phyloP scores from a whole-genome alignment of 1,284 basidiomycete genomes.

The Mycena sp. region DNA sequence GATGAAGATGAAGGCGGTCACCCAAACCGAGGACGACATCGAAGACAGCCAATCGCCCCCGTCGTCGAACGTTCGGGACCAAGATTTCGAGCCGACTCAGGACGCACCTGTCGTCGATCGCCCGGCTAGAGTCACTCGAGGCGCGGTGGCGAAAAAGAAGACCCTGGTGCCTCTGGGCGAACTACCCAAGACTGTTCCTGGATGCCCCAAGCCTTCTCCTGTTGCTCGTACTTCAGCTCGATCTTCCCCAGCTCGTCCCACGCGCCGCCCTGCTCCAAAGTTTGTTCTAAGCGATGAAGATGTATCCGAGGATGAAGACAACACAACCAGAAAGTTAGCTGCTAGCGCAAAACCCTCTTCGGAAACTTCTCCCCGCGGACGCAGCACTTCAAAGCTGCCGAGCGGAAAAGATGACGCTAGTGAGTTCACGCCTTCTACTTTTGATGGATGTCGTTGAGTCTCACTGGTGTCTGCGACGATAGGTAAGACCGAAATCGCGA shows the following conservation, averaged over 20 bases:
- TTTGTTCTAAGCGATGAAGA: background rate
- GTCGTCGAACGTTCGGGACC: slow-evolving; percentile 11
- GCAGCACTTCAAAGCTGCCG: background rate
- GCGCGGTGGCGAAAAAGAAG: slow-evolving; percentile 17
- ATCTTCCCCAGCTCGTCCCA: background rate
- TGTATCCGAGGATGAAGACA: slow-evolving; percentile 18
- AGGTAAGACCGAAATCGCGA: background rate
- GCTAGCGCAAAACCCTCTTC: background rate
- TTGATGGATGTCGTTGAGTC: background rate
- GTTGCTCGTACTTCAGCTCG: background rate
- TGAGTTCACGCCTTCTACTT: background rate
- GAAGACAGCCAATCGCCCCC: slow-evolving; percentile 4
- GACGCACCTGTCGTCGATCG: background rate
- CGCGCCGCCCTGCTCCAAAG: slow-evolving; percentile 3
- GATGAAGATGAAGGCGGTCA: slow-evolving; percentile 4
- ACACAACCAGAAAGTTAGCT: background rate
- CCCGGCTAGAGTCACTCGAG: slow-evolving; percentile 18
- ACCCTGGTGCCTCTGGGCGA: no score
- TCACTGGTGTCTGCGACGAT: background rate
- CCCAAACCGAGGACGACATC: slow-evolving; percentile 14
- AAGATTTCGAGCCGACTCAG: slow-evolving; percentile 27
- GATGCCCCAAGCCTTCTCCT: background rate
- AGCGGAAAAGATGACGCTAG: background rate
- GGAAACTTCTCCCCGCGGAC: background rate
- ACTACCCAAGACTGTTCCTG: background rate